Base-by-base conservation (phyloP, 2,329 filamentous ascomycete species). In the Monosporascus sp. region DNA sequence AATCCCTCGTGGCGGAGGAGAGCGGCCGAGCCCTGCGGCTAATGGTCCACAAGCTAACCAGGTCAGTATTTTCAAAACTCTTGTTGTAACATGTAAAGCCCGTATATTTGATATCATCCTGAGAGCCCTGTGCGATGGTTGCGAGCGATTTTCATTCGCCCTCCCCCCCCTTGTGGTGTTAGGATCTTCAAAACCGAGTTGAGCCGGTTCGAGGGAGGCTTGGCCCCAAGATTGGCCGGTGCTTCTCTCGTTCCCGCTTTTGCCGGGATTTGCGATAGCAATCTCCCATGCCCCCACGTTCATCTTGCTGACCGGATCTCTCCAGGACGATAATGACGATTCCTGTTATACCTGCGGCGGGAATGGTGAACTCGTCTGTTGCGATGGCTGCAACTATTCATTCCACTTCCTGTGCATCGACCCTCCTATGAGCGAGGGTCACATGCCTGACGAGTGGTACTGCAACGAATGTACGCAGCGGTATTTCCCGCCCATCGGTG, bases 331-430 rank as follows among this genome's bases (percentile, higher is more conserved):
- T 57, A 96, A 96, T 70, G 90, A 94, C 69, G 93, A 97, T 69
- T 87, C 88, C 66, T 99, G 93, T 74, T 86, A 86, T 56, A 84
- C 90, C 46, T 99, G 94, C 73, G 84, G 86, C 64, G 88, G 88
- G 58, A 88, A 84, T 60, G 93, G 93, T 53, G 84, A 90, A 61
- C 81, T 99, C 57, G 80, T 97, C 59, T 97, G 92, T 73, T 99
- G 94, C 71, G 94, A 97, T 73, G 89, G 88, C 57, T 99, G 94
- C 73, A 83, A 86, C 55, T 84, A 90, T 60, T 90, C 92, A 6
- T 97, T 95, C 72, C 94, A 97, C 71, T 90, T 94, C 68, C 80
- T 83, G 54, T 97, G 94, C 69, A 83, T 94, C 60, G 88, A 95
- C 69, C 91, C 93, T 56, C 87, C 90, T 39, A 76, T 90, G 60